These are phyloP conservation scores for Torulaspora maleeae DNA, from an alignment of 805 yeast genomes.

Conservation along the genomic window DNA sequence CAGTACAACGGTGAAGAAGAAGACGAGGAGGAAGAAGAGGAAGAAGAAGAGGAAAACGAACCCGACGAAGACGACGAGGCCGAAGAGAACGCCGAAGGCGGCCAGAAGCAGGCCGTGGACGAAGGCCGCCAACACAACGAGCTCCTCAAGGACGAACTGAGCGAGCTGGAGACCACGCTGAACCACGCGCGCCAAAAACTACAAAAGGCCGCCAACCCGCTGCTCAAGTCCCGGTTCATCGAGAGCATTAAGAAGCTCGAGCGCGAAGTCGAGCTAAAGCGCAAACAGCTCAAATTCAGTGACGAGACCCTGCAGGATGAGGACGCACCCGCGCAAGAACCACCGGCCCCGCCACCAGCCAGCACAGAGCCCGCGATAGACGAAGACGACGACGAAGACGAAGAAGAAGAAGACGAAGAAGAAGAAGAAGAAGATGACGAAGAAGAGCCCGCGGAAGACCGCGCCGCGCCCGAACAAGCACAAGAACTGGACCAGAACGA, in stretches of 20 bases:
- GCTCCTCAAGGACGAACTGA: conserved; percentile 76
- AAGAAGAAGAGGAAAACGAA: conserved; percentile 45
- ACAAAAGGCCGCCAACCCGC: conserved; percentile 70
- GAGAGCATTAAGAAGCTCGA: conserved; percentile 74
- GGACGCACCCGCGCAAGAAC: conserved; percentile 22
- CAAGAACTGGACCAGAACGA: conserved; percentile 36
- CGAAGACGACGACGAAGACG: conserved; percentile 35
- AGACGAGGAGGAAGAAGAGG: conserved; percentile 39
- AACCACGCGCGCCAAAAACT: conserved; percentile 69
- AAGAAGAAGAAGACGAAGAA: conserved; percentile 28
- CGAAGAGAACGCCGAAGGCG: conserved; percentile 49
- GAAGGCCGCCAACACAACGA: conserved; percentile 63
- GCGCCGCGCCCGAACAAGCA: conserved; percentile 17
- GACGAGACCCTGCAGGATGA: conserved; percentile 29
- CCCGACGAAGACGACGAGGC: conserved; percentile 44
- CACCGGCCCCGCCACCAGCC: conserved; percentile 16
- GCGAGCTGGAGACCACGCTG: conserved; percentile 74
- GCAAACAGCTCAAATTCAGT: conserved; percentile 50
- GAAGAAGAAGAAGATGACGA: conserved; percentile 26
- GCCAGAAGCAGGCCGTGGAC: conserved; percentile 47
- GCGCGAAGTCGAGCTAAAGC: conserved; percentile 77
- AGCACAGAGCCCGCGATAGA: neutral
- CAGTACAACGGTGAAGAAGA: conserved; percentile 35
- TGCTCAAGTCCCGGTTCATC: conserved; percentile 79
- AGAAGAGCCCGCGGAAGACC: conserved; percentile 32